Evolutionary conservation across 1,284 basidiomycete genomes (phyloP).

Genomic region (Ceratobasidium theobromae): DNA sequence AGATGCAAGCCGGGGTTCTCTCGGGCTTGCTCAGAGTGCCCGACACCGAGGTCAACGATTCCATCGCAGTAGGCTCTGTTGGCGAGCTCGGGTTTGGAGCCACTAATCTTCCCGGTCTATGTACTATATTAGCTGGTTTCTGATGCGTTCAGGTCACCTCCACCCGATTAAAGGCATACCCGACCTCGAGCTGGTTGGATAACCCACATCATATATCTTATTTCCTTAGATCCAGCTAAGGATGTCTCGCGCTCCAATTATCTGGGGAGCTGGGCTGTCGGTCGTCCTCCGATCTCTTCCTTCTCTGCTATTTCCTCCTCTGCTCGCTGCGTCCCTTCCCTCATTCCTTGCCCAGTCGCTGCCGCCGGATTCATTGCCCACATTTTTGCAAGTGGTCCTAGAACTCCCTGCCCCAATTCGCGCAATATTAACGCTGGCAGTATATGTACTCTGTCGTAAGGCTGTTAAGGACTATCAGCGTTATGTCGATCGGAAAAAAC

Average conservation of each 20-base stretch:
- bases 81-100: no score
- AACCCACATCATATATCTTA: neutral
- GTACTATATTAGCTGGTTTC: no score
- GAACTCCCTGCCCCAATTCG: slow-evolving; percentile 2
- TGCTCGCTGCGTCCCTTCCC: neutral
- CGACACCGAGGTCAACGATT: no score
- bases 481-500: neutral
- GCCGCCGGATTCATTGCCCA: neutral
- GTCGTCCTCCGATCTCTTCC: neutral
- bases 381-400: neutral
- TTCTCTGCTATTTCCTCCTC: neutral
- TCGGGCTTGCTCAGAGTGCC: no score
- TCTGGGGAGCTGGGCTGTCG: slow-evolving; percentile 1
- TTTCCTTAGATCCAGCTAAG: neutral
- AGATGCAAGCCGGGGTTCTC: no score
- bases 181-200: neutral
- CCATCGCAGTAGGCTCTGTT: no score
- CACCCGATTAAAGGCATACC: neutral
- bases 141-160: no score
- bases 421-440: neutral
- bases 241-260: neutral
- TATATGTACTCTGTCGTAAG: neutral
- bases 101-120: no score
- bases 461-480: neutral
- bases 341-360: neutral